Percentiles rank a stretch among this genome's conserved stretches.
phyloP scores from a whole-genome alignment of 2,329 filamentous ascomycete species.

The Aspergillus sp. region DNA sequence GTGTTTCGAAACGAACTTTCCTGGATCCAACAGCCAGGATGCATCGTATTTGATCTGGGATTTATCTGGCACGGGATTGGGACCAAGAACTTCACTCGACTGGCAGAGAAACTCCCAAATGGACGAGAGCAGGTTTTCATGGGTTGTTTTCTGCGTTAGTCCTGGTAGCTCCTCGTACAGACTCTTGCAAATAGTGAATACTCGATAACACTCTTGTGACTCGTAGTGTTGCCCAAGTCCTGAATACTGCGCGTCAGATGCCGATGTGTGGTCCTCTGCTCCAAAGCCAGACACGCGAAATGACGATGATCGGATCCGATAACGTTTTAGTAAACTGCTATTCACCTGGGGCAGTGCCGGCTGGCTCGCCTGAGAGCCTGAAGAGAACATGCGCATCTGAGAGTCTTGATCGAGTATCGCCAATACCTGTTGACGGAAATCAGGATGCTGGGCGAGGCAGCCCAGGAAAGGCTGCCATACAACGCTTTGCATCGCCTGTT shows the following conservation, averaged over 20 bases:
- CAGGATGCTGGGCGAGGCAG: slow-evolving; percentile 47
- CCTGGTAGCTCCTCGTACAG: slow-evolving; percentile 12
- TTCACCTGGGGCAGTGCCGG: slow-evolving; percentile 6
- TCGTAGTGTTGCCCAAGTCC: slow-evolving; percentile 22
- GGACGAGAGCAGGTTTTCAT: background rate
- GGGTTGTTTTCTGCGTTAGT: background rate
- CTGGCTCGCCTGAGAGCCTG: slow-evolving; percentile 6
- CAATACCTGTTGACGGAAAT: slow-evolving; percentile 39
- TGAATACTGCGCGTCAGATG: slow-evolving; percentile 34
- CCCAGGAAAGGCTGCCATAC: slow-evolving; percentile 43
- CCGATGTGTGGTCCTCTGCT: slow-evolving; percentile 34
- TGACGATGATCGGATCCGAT: slow-evolving; percentile 30
- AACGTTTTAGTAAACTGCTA: slow-evolving; percentile 23
- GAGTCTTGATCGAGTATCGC: slow-evolving; percentile 37
- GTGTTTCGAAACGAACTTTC: slow-evolving; percentile 11
- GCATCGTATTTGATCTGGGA: slow-evolving; percentile 14
- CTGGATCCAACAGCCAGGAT: slow-evolving; percentile 14
- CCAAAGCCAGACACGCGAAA: slow-evolving; percentile 39
- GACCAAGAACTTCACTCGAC: slow-evolving; percentile 2
- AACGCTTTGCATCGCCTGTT: slow-evolving; percentile 49
- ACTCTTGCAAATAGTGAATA: slow-evolving; percentile 16
- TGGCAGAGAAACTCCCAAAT: slow-evolving; percentile 10
- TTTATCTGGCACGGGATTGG: background rate
- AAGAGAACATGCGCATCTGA: slow-evolving; percentile 30
- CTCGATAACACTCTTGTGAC: slow-evolving; percentile 3